A percentile compares a stretch with the other conserved stretches of the same genome.
Evolutionary conservation across 139 green algal species (phyloP).

Genomic region (Desmodesmus armatus): DNA sequence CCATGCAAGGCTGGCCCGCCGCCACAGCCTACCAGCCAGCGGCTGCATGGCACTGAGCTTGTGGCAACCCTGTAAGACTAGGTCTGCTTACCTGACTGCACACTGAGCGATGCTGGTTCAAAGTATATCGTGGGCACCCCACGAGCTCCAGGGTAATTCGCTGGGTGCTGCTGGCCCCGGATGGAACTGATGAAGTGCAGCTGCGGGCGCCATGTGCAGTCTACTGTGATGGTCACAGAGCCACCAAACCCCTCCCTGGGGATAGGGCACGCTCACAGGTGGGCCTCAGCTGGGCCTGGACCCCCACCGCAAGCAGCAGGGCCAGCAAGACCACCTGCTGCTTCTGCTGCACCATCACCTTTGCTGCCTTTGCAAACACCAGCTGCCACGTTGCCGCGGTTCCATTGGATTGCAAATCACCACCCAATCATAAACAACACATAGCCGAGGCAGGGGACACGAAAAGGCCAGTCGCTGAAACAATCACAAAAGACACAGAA

Average conservation of each 20-base stretch:
- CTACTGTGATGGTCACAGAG: neutral
- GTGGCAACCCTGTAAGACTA: neutral
- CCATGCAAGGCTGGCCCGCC: too few species aligned
- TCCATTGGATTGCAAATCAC: too few species aligned
- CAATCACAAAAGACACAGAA: too few species aligned
- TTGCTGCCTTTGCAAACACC: neutral
- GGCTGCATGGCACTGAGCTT: neutral
- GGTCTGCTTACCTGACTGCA: neutral
- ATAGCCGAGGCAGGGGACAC: too few species aligned
- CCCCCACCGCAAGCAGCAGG: neutral
- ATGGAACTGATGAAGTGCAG: constrained; percentile 34
- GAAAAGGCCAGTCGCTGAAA: too few species aligned
- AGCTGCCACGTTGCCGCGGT: too few species aligned
- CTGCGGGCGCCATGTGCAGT: constrained; percentile 29
- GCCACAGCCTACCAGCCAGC: neutral
- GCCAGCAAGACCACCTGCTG: neutral
- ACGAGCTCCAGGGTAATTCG: neutral
- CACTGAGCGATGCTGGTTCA: neutral
- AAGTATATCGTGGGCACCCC: neutral
- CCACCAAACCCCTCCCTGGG: constrained; percentile 14
- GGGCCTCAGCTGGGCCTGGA: neutral
- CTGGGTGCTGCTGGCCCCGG: neutral
- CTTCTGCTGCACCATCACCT: too few species aligned
- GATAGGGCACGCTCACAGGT: constrained; percentile 9
- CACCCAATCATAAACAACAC: neutral